Evolutionary conservation across 768 basidiomycete species (phyloP).

Genomic region (Xerocomellus dryophilus): DNA sequence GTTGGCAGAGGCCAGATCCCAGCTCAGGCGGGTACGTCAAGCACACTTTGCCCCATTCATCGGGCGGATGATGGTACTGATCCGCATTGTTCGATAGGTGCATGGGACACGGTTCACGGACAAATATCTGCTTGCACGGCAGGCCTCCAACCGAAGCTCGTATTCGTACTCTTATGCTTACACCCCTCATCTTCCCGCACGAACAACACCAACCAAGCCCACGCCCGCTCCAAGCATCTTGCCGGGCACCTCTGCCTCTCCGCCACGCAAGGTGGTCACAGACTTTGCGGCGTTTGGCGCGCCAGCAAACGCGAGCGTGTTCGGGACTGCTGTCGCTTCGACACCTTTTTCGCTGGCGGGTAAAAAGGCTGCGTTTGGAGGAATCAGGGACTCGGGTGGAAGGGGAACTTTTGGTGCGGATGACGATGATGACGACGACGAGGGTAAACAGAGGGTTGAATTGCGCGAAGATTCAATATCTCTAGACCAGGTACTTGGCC

Average conservation of each 20-base stretch:
- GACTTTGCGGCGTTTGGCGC: constrained; percentile 88
- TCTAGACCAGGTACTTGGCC: constrained; percentile 75
- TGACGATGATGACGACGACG: constrained; percentile 75
- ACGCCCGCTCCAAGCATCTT: constrained; percentile 25
- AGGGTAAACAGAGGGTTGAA: constrained; percentile 69
- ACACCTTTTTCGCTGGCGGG: constrained; percentile 78
- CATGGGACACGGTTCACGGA: constrained; percentile 96
- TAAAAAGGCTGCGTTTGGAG: constrained; percentile 82
- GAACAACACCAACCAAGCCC: constrained; percentile 40
- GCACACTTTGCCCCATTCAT: background rate
- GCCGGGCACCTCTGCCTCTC: constrained; percentile 45
- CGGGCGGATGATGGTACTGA: constrained; percentile 4
- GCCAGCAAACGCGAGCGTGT: constrained; percentile 70
- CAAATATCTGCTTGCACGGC: constrained; percentile 81
- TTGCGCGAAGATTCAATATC: constrained; percentile 83
- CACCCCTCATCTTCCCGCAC: constrained; percentile 44
- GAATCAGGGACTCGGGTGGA: constrained; percentile 50
- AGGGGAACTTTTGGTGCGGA: constrained; percentile 46
- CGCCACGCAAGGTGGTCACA: constrained; percentile 82
- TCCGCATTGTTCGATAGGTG: constrained; percentile 49
- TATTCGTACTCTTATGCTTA: constrained; percentile 57
- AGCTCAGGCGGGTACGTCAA: constrained; percentile 69
- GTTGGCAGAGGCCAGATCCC: constrained; percentile 69
- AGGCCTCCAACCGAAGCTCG: constrained; percentile 49
- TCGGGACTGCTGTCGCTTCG: constrained; percentile 78